These are phyloP conservation scores for Ogataea paraovalis DNA, from an alignment of 805 yeast species.

Conservation along the genomic window DNA sequence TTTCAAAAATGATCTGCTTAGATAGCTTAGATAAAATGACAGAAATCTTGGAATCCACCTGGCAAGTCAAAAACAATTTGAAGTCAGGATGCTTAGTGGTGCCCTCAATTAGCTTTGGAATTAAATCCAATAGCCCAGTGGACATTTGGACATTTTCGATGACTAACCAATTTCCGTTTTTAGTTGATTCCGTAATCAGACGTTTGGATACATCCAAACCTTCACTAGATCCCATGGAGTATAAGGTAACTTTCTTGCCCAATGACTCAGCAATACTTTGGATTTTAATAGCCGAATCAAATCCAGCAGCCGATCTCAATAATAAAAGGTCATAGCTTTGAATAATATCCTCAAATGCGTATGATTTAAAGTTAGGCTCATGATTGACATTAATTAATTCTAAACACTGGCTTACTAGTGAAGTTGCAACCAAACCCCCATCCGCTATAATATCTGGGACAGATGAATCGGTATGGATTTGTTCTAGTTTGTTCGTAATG, in stretches of 20 bases:
- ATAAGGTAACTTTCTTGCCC: slow-evolving; percentile 32
- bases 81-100: slow-evolving; percentile 33
- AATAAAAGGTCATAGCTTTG: slow-evolving; percentile 37
- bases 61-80: slow-evolving; percentile 65
- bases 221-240: slow-evolving; percentile 76
- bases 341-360: slow-evolving; percentile 27
- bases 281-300: slow-evolving; percentile 61
- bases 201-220: slow-evolving; percentile 53
- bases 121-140: slow-evolving; percentile 51
- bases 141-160: slow-evolving; percentile 82
- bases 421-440: background rate
- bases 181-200: slow-evolving; percentile 43
- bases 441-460: background rate
- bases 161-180: slow-evolving; percentile 64
- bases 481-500: background rate
- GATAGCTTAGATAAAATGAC: slow-evolving; percentile 51
- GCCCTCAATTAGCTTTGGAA: slow-evolving; percentile 44
- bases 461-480: background rate
- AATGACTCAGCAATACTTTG: slow-evolving; percentile 36
- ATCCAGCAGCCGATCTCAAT: slow-evolving; percentile 55
- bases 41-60: slow-evolving; percentile 45
- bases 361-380: slow-evolving; percentile 25
- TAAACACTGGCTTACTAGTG: background rate
- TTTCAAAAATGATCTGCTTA: slow-evolving; percentile 57
- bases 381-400: background rate